Conservation (phyloP, 805 yeast species). For the Cyberlindnera mycetangii region DNA sequence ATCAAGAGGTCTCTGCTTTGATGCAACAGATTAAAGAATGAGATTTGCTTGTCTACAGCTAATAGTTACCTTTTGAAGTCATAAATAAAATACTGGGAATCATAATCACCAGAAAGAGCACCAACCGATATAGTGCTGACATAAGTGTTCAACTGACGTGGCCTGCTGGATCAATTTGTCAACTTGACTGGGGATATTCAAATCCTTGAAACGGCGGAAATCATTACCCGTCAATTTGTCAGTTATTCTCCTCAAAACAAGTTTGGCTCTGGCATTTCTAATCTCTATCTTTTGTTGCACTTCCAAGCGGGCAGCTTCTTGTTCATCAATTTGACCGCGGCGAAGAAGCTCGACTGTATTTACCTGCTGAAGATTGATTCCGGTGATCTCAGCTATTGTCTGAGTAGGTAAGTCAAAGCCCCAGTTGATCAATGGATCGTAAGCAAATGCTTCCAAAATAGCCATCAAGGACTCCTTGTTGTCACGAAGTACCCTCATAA, state of each 20-base stretch:
- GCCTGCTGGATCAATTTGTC: slow-evolving; percentile 94
- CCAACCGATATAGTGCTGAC: slow-evolving; percentile 99
- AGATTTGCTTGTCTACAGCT: neutral
- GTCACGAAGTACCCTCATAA: slow-evolving; percentile 89
- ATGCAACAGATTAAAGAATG: neutral
- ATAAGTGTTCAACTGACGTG: slow-evolving; percentile 90
- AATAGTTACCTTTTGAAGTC: neutral
- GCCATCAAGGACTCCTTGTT: slow-evolving; percentile 98
- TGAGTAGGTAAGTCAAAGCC: slow-evolving; percentile 91
- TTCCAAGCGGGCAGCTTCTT: slow-evolving; percentile 69
- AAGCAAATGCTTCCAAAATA: slow-evolving; percentile 94
- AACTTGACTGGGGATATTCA: slow-evolving; percentile 86
- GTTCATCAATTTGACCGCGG: slow-evolving; percentile 71
- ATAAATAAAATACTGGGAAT: neutral
- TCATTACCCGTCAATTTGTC: slow-evolving; percentile 95
- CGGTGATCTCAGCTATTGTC: slow-evolving; percentile 71
- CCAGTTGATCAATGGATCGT: slow-evolving; percentile 98
- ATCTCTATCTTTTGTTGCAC: slow-evolving; percentile 67
- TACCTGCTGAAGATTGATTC: slow-evolving; percentile 61
- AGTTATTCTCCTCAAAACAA: slow-evolving; percentile 84
- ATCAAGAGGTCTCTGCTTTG: slow-evolving; percentile 14
- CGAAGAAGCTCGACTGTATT: slow-evolving; percentile 70
- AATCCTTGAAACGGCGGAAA: slow-evolving; percentile 64
- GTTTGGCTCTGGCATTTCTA: slow-evolving; percentile 85
- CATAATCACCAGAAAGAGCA: slow-evolving; percentile 86